A percentile compares a stretch with the other conserved stretches of the same genome.
These are phyloP conservation scores for Fomitiporia mediterranea DNA, from an alignment of 1,284 basidiomycete species.

Conservation along the genomic window DNA sequence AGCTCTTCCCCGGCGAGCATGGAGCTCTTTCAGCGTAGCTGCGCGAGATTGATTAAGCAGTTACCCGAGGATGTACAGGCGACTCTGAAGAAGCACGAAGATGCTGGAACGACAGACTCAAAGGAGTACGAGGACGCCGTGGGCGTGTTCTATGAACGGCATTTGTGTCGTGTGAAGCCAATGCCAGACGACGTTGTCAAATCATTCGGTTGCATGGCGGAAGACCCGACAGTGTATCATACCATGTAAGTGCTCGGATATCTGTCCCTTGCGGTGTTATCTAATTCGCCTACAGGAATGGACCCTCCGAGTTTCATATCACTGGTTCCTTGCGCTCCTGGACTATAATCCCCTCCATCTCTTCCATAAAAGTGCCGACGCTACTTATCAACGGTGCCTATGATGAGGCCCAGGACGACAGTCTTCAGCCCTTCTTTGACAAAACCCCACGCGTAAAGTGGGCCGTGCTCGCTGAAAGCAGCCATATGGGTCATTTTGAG, in stretches of 20 bases:
- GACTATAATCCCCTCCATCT: conserved; percentile 40
- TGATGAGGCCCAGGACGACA: conserved; percentile 46
- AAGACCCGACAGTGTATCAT: conserved; percentile 46
- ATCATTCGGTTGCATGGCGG: conserved; percentile 30
- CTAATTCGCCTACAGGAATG: conserved; percentile 39
- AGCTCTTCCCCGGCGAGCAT: conserved; percentile 38
- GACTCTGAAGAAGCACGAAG: conserved; percentile 42
- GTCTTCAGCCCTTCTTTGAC: conserved; percentile 42
- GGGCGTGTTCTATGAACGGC: conserved; percentile 37
- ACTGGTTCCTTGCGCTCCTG: conserved; percentile 46
- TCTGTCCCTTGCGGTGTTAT: background rate
- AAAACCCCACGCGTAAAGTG: conserved; percentile 42
- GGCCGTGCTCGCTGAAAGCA: conserved; percentile 42
- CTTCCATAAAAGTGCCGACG: conserved; percentile 43
- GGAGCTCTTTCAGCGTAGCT: conserved; percentile 34
- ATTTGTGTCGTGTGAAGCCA: conserved; percentile 44
- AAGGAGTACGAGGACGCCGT: conserved; percentile 44
- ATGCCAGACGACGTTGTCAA: conserved; percentile 34
- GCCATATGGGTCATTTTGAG: conserved; percentile 44
- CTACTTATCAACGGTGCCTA: conserved; percentile 48
- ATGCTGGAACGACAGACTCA: conserved; percentile 39
- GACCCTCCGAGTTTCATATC: conserved; percentile 47
- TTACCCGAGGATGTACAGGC: conserved; percentile 43
- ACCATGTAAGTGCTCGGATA: conserved; percentile 35
- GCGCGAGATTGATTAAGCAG: conserved; percentile 30